phyloP scores from a whole-genome alignment of 2,329 filamentous ascomycete species.

The Aureobasidium lini region DNA sequence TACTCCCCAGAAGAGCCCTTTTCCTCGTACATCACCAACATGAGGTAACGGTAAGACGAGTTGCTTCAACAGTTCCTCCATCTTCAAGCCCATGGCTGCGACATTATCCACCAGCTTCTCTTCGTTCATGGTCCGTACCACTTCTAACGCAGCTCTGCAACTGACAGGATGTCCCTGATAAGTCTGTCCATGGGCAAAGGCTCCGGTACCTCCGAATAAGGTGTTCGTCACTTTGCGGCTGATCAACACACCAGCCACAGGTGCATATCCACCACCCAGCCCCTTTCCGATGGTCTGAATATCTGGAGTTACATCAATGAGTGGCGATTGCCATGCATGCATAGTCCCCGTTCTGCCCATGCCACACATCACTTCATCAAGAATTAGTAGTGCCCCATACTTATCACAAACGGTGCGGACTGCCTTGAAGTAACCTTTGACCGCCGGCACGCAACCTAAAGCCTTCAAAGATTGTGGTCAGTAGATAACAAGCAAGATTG shows the following conservation, averaged over 20 bases:
- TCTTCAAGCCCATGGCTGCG: slow-evolving; percentile 41
- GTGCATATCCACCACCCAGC: slow-evolving; percentile 55
- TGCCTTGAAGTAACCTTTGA: slow-evolving; percentile 61
- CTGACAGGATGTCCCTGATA: slow-evolving; percentile 55
- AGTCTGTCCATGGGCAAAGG: slow-evolving; percentile 55
- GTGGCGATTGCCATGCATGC: slow-evolving; percentile 53
- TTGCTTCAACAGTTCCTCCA: slow-evolving; percentile 39
- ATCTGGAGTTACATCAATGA: slow-evolving; percentile 51
- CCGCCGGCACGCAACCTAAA: slow-evolving; percentile 60
- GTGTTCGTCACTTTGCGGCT: slow-evolving; percentile 44
- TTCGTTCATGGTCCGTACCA: slow-evolving; percentile 51
- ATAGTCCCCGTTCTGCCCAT: slow-evolving; percentile 51
- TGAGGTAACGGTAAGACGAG: slow-evolving; percentile 38
- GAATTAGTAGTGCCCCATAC: slow-evolving; percentile 65
- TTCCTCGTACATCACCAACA: slow-evolving; percentile 55
- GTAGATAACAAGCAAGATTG: neutral
- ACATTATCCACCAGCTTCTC: slow-evolving; percentile 55
- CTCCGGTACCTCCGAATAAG: slow-evolving; percentile 37
- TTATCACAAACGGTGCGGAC: slow-evolving; percentile 62
- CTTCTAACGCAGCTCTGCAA: slow-evolving; percentile 56
- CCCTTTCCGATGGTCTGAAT: slow-evolving; percentile 61
- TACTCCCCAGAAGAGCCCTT: slow-evolving; percentile 52
- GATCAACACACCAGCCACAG: slow-evolving; percentile 54
- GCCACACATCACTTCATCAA: slow-evolving; percentile 73
- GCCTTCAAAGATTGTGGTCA: slow-evolving; percentile 36